Evolutionary conservation across 208 protist species (phyloP), one percentile per base, ranked within the genome.

Genomic region (Wallacemonas sp.): DNA sequence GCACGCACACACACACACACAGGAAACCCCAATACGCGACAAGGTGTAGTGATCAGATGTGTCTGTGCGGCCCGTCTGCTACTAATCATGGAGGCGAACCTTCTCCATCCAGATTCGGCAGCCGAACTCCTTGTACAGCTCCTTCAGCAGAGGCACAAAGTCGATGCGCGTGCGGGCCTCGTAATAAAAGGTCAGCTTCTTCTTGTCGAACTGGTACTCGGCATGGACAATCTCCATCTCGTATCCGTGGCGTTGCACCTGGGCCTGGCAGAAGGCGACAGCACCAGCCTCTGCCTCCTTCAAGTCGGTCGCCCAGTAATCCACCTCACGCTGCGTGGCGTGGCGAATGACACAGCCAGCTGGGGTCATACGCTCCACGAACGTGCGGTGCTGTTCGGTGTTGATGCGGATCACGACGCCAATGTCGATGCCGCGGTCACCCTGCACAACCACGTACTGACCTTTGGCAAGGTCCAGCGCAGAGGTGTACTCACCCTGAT

Each of bases 121-220:
- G 1, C 88, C 84, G 60, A 93, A 96, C 63, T 96, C 81, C 30
- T 82, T 72, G 79, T 93, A 94, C 16, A 92, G 70, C 47, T 93
- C 87, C 62, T 94, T 90, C 26, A 94, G 71, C 16, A 96, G 68
- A 62, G 87, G 71, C 9, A 90, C 81, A 70, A 94, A 96, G 54
- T 96, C 87, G 43, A 94, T 82, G 19, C 87, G 85, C 2, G 68
- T 64, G 32, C 77, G 76, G 0, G 92, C 78, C 14, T 81, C 81
- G 76, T 97, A 97, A 77, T 95, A 94, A 61, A 97, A 97, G 9
- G 89, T 97, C 0, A 97, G 82, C 75, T 97, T 97, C 61, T 97
- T 95, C 57, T 94, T 94, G 71, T 97, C 92, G 66, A 93, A 97
- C 67, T 97, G 92, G 60, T 95, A 97, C 61, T 95, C 89, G 0